Conservation (phyloP, 2,329 filamentous ascomycete species). For the Cadophora sp. region DNA sequence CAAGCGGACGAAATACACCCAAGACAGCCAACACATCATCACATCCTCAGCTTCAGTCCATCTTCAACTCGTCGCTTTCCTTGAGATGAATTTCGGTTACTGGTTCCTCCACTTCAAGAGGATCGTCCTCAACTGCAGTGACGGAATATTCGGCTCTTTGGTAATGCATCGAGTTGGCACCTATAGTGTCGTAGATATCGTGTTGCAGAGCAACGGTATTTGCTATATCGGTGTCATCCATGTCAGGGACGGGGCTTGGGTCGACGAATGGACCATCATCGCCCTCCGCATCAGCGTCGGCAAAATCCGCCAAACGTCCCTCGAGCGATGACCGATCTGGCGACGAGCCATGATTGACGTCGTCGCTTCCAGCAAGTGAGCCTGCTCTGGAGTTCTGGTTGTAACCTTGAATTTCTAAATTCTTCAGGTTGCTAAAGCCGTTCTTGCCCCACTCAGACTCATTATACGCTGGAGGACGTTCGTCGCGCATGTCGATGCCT, state of each 20-base stretch:
- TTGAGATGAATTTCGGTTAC: conserved; percentile 44
- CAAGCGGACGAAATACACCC: not conserved
- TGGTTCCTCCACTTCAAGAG: conserved; percentile 38
- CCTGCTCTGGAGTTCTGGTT: conserved; percentile 38
- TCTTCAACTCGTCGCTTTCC: conserved; percentile 41
- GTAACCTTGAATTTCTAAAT: conserved; percentile 27
- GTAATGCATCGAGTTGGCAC: conserved; percentile 8
- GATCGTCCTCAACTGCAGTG: conserved; percentile 23
- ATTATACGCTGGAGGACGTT: conserved; percentile 20
- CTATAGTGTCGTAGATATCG: conserved; percentile 27
- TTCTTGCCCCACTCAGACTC: conserved; percentile 14
- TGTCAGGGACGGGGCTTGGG: conserved; percentile 39
- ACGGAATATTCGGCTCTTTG: conserved; percentile 24
- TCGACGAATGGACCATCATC: conserved; percentile 36
- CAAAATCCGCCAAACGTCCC: conserved; percentile 39
- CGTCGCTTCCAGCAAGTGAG: conserved; percentile 41
- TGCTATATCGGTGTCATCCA: conserved; percentile 34
- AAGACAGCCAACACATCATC: conserved; percentile 2
- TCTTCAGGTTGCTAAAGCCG: conserved; percentile 24
- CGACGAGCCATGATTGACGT: conserved; percentile 42
- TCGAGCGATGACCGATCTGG: conserved; percentile 33
- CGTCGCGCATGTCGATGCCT: conserved; percentile 38
- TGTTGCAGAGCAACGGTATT: conserved; percentile 30
- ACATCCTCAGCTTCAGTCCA: conserved; percentile 33
- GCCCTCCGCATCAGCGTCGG: conserved; percentile 31